These are phyloP conservation scores for Tuber borchii DNA, from an alignment of 495 filamentous ascomycete genomes.

Conservation along the genomic window DNA sequence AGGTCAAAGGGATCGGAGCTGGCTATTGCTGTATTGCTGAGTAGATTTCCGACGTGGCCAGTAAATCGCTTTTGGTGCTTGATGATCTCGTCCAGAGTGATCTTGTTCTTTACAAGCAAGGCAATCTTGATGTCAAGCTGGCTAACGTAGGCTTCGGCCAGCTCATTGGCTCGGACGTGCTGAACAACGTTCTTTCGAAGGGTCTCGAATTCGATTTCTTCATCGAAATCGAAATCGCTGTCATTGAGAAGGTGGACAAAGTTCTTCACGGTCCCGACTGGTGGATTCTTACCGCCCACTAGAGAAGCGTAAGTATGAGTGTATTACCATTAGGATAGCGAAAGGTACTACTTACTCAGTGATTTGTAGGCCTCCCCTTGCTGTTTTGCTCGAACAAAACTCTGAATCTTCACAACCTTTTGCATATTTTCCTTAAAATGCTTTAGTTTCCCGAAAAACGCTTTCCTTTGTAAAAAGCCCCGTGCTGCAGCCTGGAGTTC, in stretches of 20 bases:
- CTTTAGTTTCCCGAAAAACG: constrained; percentile 74
- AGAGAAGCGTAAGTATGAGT: constrained; percentile 45
- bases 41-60: constrained; percentile 75
- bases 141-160: constrained; percentile 95
- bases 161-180: constrained; percentile 92
- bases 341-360: constrained; percentile 29
- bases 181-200: constrained; percentile 90
- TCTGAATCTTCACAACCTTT: constrained; percentile 97
- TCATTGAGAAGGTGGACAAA: constrained; percentile 98
- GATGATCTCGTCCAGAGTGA: constrained; percentile 95
- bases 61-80: constrained; percentile 96
- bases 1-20: constrained; percentile 91
- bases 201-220: constrained; percentile 93
- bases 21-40: constrained; percentile 78
- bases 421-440: constrained; percentile 96
- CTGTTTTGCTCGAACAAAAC: constrained; percentile 84
- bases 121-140: constrained; percentile 99
- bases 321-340: neutral
- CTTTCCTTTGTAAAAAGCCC: constrained; percentile 63
- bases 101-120: constrained; percentile 97
- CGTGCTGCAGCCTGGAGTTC: constrained; percentile 70
- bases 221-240: constrained; percentile 97
- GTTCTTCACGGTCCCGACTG: constrained; percentile 90
- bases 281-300: constrained; percentile 94
- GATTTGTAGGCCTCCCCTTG: constrained; percentile 94